phyloP scores from a whole-genome alignment of 805 yeast genomes.

The Cyberlindnera suaveolens region DNA sequence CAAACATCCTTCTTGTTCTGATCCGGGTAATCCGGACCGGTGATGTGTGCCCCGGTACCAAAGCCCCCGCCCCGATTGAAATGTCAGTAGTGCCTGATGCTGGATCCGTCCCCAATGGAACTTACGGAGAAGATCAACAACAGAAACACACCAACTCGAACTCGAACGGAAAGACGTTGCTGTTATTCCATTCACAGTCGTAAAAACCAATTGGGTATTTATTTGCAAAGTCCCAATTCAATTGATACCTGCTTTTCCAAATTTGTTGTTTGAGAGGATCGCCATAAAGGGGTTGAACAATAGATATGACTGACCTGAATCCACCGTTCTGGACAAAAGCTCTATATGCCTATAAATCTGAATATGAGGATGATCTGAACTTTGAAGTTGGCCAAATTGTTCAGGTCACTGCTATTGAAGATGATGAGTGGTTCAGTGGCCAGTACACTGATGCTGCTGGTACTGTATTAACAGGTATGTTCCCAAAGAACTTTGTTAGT shows the following conservation, averaged over 20 bases:
- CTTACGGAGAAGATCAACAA: too few relatives aligned
- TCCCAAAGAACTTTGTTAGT: slow-evolving; percentile 79
- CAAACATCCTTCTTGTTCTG: background rate
- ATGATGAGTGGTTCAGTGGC: slow-evolving; percentile 90
- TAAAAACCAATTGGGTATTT: too few relatives aligned
- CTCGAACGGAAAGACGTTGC: too few relatives aligned
- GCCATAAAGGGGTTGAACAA: background rate
- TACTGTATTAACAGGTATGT: slow-evolving; percentile 56
- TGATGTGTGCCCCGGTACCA: background rate
- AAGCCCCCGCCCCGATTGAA: too few relatives aligned
- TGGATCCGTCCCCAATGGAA: too few relatives aligned
- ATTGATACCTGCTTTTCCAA: background rate
- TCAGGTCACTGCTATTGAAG: slow-evolving; percentile 73
- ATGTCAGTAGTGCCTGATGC: too few relatives aligned
- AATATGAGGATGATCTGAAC: slow-evolving; percentile 77
- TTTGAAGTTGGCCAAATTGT: slow-evolving; percentile 65
- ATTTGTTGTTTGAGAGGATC: background rate
- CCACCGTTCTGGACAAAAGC: slow-evolving; percentile 67
- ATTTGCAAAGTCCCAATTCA: background rate
- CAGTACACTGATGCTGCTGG: slow-evolving; percentile 41
- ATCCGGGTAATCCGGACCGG: background rate
- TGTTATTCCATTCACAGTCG: too few relatives aligned
- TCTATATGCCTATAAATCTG: slow-evolving; percentile 58
- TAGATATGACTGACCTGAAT: background rate
- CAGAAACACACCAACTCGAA: too few relatives aligned